Evolutionary conservation across 1,139 yeast genomes (phyloP).

Genomic region (Wickerhamomyces sp.): DNA sequence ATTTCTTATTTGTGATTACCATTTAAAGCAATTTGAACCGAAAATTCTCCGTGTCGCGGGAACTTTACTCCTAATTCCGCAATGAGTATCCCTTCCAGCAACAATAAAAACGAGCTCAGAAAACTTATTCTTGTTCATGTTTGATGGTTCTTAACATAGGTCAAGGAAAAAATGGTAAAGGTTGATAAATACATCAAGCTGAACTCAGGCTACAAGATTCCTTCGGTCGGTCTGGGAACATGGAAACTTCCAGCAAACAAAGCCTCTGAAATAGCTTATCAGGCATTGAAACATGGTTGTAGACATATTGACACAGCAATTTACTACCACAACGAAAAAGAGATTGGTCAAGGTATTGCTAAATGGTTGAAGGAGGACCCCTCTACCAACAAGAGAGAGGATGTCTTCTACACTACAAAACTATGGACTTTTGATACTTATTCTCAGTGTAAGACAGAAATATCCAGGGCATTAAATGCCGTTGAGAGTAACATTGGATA

Average conservation of each 20-base stretch:
- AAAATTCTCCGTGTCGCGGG: no score
- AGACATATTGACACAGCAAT: constrained; percentile 67
- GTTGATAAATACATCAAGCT: constrained; percentile 23
- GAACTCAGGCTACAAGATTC: constrained; percentile 43
- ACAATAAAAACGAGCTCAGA: no score
- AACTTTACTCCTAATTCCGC: no score
- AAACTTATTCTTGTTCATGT: no score
- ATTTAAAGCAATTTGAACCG: no score
- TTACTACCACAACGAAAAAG: constrained; percentile 52
- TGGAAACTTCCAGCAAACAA: constrained; percentile 40
- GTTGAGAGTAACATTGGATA: constrained; percentile 41
- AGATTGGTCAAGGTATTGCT: constrained; percentile 45
- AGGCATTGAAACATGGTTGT: constrained; percentile 59
- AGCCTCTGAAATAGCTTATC: constrained; percentile 39
- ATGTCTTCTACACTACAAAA: constrained; percentile 70
- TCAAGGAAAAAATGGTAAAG: neutral
- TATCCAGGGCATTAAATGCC: constrained; percentile 42
- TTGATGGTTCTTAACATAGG: no score
- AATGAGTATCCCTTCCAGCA: no score
- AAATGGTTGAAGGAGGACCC: constrained; percentile 51
- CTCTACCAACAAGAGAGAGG: constrained; percentile 40
- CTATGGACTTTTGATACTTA: constrained; percentile 55
- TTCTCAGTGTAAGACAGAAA: constrained; percentile 49
- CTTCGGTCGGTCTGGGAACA: constrained; percentile 56
- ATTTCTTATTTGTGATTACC: no score